These are phyloP conservation scores for Aspergillus proliferans DNA, from an alignment of 2,329 filamentous ascomycete species.

Conservation along the genomic window DNA sequence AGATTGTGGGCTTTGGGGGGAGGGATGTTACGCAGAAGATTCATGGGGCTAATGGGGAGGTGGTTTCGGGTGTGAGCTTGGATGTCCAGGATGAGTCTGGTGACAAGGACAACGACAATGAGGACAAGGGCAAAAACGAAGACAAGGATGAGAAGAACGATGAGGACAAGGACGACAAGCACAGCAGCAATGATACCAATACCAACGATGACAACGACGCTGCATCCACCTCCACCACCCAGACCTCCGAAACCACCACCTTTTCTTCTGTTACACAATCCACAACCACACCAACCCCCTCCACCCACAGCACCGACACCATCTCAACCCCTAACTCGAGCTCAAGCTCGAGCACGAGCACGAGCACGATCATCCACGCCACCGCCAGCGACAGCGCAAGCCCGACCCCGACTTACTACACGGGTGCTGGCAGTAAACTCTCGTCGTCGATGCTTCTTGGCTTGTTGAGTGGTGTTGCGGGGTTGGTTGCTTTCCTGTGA, in stretches of 20 bases:
- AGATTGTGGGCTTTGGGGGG: slow-evolving; percentile 55
- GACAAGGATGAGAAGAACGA: not conserved
- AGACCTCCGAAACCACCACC: not conserved
- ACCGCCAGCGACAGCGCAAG: not conserved
- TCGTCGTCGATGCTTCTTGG: slow-evolving; percentile 17
- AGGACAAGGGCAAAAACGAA: not conserved
- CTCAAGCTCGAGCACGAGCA: too few species aligned
- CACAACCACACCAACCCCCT: not conserved
- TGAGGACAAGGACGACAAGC: not conserved
- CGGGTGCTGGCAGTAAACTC: slow-evolving; percentile 15
- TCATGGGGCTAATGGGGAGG: slow-evolving; percentile 48
- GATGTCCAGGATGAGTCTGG: slow-evolving; percentile 47
- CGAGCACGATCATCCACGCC: not conserved
- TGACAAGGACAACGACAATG: not conserved
- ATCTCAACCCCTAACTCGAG: not conserved
- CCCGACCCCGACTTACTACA: not conserved
- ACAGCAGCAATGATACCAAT: not conserved
- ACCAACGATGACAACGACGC: not conserved
- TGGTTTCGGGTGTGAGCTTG: slow-evolving; percentile 60
- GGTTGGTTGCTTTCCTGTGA: slow-evolving; percentile 25
- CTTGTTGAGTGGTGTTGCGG: slow-evolving; percentile 21
- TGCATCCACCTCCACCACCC: not conserved
- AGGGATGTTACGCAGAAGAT: slow-evolving; percentile 55
- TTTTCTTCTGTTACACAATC: too few species aligned
- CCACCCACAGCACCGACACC: not conserved